Evolutionary conservation across 208 protist species (phyloP).

Genomic region (Leishmania tropica): DNA sequence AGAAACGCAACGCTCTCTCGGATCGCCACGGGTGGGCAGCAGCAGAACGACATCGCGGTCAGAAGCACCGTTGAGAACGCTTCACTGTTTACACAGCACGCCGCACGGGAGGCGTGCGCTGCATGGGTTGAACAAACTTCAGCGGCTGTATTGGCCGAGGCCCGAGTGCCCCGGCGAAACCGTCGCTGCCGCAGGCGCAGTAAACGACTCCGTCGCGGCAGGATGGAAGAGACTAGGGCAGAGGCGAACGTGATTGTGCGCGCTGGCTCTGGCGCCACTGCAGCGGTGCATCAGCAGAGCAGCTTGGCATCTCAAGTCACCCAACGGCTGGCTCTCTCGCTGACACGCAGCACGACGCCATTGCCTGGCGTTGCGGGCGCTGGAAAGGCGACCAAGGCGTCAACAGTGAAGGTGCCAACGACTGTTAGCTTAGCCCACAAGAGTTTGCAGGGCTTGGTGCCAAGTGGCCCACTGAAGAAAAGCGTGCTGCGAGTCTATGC

Average conservation of each 20-base stretch:
- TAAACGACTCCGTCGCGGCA: constrained; percentile 12
- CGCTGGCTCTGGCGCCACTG: not conserved
- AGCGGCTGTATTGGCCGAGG: not conserved
- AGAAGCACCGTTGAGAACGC: not conserved
- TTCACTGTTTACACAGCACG: not conserved
- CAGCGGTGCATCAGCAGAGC: not conserved
- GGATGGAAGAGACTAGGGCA: not conserved
- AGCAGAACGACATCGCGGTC: not conserved
- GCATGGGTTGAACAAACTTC: not conserved
- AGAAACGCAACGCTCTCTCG: not conserved
- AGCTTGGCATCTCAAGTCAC: not conserved
- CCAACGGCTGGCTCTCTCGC: not conserved
- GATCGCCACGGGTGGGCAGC: not conserved
- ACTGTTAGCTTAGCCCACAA: constrained; percentile 11
- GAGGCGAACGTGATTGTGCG: not conserved
- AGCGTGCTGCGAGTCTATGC: not conserved
- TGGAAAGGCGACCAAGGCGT: not conserved
- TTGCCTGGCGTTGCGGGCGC: not conserved
- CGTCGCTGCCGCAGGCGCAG: constrained; percentile 17
- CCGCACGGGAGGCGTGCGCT: not conserved
- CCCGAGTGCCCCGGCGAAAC: constrained; percentile 18
- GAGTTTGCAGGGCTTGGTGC: constrained; percentile 21
- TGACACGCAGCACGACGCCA: not conserved
- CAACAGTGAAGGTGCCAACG: not conserved
- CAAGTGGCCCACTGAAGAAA: constrained; percentile 22